Evolutionary conservation across 805 yeast species (phyloP), one percentile per base, ranked within the genome.

Genomic region (Maudiozyma pseudohumilis): DNA sequence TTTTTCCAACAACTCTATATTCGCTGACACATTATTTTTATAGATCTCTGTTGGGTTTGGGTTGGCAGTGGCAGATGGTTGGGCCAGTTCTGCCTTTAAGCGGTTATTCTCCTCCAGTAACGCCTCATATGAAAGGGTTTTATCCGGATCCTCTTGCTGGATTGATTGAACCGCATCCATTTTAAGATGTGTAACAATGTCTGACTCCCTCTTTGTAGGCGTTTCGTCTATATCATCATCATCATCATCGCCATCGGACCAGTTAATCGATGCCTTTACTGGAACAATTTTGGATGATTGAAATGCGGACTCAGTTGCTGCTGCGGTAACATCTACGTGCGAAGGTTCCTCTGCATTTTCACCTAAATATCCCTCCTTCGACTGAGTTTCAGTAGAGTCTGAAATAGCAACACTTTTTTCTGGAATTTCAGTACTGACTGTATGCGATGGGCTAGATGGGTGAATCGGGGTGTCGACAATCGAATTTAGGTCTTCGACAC

Each of bases 161-260:
- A 13, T 13, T 13, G 16, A n/a, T 4, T 8, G 3, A n/a, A 8
- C 18, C 2, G 16, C 6, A 3, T 17, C 9, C 9, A 21, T 9
- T 13, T 31, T 26, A 1, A 21, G 11, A 5, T 21, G 19, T 6
- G 10, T n/a, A 21, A 31, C 22, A 6, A 12, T n/a, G 6, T 8
- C n/a, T 31, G 17, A 26, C 5, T 31, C 34, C 9, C 13, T 6
- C 16, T 31, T 31, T 21, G 25, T 21, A 15, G 34, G 34, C 9
- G 32, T 39, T 16, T 40, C 44, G 13, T 38, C 48, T 13, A 45
- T 52, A 32, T 80, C 92, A 43, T 81, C 94, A 46, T 81, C 94
- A 13, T 45, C 52, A 32, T 80, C 92, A 43, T 81, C 94, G 46
- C 81, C 94, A 38, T 87, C 80, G 12, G 89, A 80, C 87, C 95